These are phyloP conservation scores for Verticillium dahliae DNA, from an alignment of 2,329 filamentous ascomycete genomes.

Conservation along the genomic window DNA sequence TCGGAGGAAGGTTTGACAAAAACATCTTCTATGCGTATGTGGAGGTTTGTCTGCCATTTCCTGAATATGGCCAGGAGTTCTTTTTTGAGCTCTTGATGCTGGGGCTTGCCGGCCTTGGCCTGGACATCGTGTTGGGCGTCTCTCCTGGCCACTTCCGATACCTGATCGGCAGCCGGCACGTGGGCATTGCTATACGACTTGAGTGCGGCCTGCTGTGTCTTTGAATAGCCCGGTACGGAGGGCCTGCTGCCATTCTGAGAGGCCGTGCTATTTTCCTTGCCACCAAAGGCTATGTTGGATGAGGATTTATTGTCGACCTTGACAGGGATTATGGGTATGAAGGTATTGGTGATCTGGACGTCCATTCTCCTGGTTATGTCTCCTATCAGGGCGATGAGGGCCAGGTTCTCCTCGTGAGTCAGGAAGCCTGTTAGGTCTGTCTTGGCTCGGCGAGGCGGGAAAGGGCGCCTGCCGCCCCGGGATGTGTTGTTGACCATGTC, in stretches of 20 bases:
- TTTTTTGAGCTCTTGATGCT: slow-evolving; percentile 52
- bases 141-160: slow-evolving; percentile 18
- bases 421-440: slow-evolving; percentile 46
- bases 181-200: slow-evolving; percentile 19
- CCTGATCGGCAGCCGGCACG: slow-evolving; percentile 22
- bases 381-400: slow-evolving; percentile 43
- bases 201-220: slow-evolving; percentile 8
- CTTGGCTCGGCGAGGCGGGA: slow-evolving; percentile 24
- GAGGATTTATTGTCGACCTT: not conserved
- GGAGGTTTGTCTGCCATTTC: slow-evolving; percentile 69
- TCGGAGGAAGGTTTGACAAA: slow-evolving; percentile 38
- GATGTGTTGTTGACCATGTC: not conserved
- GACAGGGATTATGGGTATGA: slow-evolving; percentile 1
- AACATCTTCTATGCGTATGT: slow-evolving; percentile 65
- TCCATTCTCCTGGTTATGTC: slow-evolving; percentile 50
- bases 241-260: slow-evolving; percentile 1
- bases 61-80: slow-evolving; percentile 67
- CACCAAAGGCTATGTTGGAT: not conserved
- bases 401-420: slow-evolving; percentile 39
- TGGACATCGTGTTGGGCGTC: not conserved
- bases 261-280: slow-evolving; percentile 15
- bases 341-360: slow-evolving; percentile 35
- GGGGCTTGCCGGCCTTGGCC: not conserved
- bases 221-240: slow-evolving; percentile 1
- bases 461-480: not conserved